Base-by-base conservation (phyloP, 257 asterid species). In the Solanum bulbocastanum region DNA sequence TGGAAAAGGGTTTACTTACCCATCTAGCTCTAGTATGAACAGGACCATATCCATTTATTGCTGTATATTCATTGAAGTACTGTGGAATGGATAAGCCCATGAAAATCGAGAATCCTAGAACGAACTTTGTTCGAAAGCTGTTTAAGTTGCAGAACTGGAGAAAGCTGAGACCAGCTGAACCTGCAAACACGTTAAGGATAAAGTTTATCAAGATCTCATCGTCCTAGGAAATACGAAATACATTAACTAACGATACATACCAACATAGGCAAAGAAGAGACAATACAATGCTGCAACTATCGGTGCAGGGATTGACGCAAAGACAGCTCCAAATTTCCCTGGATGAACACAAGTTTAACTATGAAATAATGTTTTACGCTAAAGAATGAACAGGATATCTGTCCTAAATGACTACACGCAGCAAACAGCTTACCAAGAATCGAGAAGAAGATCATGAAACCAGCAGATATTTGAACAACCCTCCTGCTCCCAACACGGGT, bases 281-380 rank as follows among this genome's bases (percentile, higher is more conserved):
- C 99, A 97, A 74, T 97, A 97, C 78, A 96, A 87, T 25, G 98
- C 99, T 86, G 99, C 99, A 65, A 97, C 76, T 11, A 97, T 97
- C 7, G 99, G 97, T 62, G 98, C 93, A 25, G 99, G 99, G 85
- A 96, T 95, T 62, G 99, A 97, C 78, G 99, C 99, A 87, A 97
- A 97, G 71, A 97, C 96, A 46, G 99, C 99, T 89, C 99, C 99
- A 52, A 96, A 97, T 92, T 97, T 97, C 58, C 96, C 99, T 96
- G 94, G 82, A 69, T 42, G 33, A 36, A 62, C 27, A 32, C 13
- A 71, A 68, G 66, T 32, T 78, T 23, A 58, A 62, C 58, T 36
- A 84, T 71, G 13, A 79, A 6, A n/a, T 13, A 32, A 22, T 3
- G 0, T 25, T 36, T 37, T 10, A 10, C 11, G 27, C 74, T 66